Evolutionary conservation across 2,329 filamentous ascomycete genomes (phyloP).

Genomic region (Pseudogymnoascus sp.): DNA sequence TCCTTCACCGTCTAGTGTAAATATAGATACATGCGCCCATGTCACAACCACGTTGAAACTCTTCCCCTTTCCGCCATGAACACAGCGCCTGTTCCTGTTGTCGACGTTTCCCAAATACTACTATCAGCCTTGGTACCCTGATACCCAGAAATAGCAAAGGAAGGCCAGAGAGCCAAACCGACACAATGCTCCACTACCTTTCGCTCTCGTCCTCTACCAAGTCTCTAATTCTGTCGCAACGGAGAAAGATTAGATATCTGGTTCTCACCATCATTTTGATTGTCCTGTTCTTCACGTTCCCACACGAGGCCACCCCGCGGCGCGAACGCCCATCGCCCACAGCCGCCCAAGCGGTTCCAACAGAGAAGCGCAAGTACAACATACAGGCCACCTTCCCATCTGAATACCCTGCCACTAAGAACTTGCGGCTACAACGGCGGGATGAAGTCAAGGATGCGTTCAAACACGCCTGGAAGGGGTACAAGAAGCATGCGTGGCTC

Average conservation of each 20-base stretch:
- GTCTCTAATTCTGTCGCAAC: not conserved
- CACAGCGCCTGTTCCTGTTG: not conserved
- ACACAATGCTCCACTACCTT: not conserved
- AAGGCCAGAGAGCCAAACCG: not conserved
- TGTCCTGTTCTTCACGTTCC: not conserved
- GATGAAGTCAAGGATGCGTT: constrained; percentile 18
- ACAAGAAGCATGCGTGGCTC: constrained; percentile 68
- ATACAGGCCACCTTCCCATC: constrained; percentile 10
- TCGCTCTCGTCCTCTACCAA: not conserved
- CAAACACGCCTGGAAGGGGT: constrained; percentile 57
- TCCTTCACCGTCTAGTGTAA: not conserved
- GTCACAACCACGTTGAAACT: not conserved
- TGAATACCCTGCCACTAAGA: constrained; percentile 7
- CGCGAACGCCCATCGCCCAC: not conserved
- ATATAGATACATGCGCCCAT: not conserved
- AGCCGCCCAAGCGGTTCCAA: not conserved
- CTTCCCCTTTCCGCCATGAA: not conserved
- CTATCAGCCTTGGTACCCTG: not conserved
- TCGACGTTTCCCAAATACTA: not conserved
- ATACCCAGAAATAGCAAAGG: not conserved
- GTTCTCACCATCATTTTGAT: not conserved
- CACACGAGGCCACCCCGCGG: not conserved
- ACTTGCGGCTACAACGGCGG: constrained; percentile 9
- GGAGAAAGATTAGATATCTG: constrained; percentile 5
- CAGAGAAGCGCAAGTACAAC: not conserved